A percentile compares a stretch with the other conserved stretches of the same genome.
phyloP scores from a whole-genome alignment of 2,329 filamentous ascomycete genomes.

The Botrytis tulipae region DNA sequence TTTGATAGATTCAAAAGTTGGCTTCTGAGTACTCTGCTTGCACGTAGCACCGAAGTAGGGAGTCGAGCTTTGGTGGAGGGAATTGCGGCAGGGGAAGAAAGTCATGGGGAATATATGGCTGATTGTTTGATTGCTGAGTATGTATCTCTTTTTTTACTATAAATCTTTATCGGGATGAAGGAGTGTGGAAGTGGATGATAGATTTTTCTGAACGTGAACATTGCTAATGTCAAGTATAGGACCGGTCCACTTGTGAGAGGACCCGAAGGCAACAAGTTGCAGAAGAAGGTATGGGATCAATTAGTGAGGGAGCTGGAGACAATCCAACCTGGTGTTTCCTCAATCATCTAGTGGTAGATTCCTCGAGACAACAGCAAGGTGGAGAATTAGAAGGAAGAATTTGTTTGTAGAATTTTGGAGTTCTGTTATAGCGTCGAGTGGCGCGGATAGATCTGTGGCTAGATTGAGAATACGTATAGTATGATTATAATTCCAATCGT shows the following conservation, averaged over 20 bases:
- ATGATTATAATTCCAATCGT: not conserved
- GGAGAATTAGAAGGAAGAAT: not conserved
- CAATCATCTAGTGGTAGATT: not conserved
- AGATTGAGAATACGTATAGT: not conserved
- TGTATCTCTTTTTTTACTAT: not conserved
- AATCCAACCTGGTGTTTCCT: not conserved
- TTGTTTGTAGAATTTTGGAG: not conserved
- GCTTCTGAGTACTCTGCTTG: not conserved
- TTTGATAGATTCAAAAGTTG: constrained; percentile 6
- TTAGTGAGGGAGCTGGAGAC: not conserved
- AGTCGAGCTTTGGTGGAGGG: not conserved
- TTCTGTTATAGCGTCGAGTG: not conserved
- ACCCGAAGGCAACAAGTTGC: constrained; percentile 36
- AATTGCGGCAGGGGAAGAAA: constrained; percentile 1
- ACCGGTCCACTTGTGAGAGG: not conserved
- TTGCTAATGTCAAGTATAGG: constrained; percentile 35
- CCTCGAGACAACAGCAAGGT: not conserved
- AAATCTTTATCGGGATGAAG: accelerated
- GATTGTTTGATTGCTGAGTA: constrained; percentile 1
- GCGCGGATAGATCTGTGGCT: not conserved
- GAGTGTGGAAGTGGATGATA: not conserved
- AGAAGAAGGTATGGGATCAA: constrained; percentile 41
- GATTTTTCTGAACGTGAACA: constrained; percentile 21
- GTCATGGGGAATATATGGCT: constrained; percentile 13
- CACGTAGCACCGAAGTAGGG: constrained; percentile 6